phyloP scores from a whole-genome alignment of 768 basidiomycete genomes.

The Crucibulum laeve region DNA sequence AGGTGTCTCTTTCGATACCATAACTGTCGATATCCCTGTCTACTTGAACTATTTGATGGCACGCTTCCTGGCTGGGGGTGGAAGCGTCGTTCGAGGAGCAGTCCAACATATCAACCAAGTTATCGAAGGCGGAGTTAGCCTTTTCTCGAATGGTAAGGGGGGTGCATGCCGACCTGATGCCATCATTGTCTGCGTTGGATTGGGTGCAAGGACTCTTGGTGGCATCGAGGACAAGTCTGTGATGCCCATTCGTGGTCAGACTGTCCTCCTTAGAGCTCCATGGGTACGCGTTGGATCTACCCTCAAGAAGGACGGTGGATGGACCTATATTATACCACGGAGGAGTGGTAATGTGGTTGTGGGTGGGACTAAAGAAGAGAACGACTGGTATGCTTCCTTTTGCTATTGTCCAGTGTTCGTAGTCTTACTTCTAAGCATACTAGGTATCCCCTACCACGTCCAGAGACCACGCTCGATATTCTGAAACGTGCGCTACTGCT shows the following conservation, averaged over 20 bases:
- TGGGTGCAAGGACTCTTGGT: slow-evolving; percentile 61
- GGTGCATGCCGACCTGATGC: slow-evolving; percentile 29
- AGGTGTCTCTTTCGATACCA: slow-evolving; percentile 53
- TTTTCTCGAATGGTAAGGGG: not conserved
- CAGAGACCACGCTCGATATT: slow-evolving; percentile 58
- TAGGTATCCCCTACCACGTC: slow-evolving; percentile 64
- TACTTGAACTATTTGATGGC: slow-evolving; percentile 63
- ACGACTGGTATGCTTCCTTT: slow-evolving; percentile 52
- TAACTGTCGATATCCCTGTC: slow-evolving; percentile 58
- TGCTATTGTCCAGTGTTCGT: not conserved
- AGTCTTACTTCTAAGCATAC: not conserved
- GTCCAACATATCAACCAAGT: slow-evolving; percentile 62
- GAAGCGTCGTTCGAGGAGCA: slow-evolving; percentile 38
- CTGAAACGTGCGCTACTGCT: slow-evolving; percentile 46
- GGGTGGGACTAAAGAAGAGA: slow-evolving; percentile 46
- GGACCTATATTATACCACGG: slow-evolving; percentile 56
- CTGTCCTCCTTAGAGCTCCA: slow-evolving; percentile 60
- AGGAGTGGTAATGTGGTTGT: slow-evolving; percentile 48
- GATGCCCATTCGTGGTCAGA: slow-evolving; percentile 72
- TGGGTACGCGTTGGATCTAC: slow-evolving; percentile 47
- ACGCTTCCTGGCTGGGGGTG: slow-evolving; percentile 55
- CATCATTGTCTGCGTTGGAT: slow-evolving; percentile 58
- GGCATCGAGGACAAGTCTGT: slow-evolving; percentile 68
- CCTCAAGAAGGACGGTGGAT: slow-evolving; percentile 23
- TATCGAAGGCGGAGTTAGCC: slow-evolving; percentile 34